Evolutionary conservation across 495 filamentous ascomycete genomes (phyloP).

Genomic region (Aspergillus funiculosus): DNA sequence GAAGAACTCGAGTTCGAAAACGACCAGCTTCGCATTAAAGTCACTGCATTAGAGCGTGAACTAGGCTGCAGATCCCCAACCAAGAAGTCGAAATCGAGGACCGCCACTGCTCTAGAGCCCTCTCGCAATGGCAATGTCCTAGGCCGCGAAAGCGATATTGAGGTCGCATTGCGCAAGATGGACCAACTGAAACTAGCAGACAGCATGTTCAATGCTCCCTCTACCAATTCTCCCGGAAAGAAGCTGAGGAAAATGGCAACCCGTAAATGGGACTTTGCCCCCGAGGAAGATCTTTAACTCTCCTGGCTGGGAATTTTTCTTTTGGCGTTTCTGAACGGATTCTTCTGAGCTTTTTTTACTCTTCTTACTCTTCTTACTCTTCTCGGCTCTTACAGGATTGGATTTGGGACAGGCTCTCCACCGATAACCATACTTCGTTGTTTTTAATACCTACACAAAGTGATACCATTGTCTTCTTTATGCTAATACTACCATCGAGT

Average conservation of each 20-base stretch:
- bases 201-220: slow-evolving; percentile 31
- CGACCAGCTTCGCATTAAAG: slow-evolving; percentile 39
- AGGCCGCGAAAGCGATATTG: slow-evolving; percentile 40
- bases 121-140: slow-evolving; percentile 26
- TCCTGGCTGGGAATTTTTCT: not conserved
- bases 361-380: no score
- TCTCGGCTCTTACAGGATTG: no score
- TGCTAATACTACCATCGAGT: no score
- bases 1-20: slow-evolving; percentile 47
- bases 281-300: slow-evolving; percentile 45
- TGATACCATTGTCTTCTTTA: no score
- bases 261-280: slow-evolving; percentile 52
- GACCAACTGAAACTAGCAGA: slow-evolving; percentile 41
- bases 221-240: slow-evolving; percentile 31
- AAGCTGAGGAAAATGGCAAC: slow-evolving; percentile 50
- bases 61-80: slow-evolving; percentile 42
- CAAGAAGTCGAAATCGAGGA: slow-evolving; percentile 34
- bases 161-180: slow-evolving; percentile 40
- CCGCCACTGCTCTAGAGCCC: slow-evolving; percentile 14
- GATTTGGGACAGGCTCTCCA: no score
- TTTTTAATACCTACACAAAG: no score
- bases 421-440: no score
- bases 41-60: slow-evolving; percentile 45
- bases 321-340: not conserved
- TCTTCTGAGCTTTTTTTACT: no score